phyloP scores from a whole-genome alignment of 2,329 filamentous ascomycete species.

The Cordyceps militaris region DNA sequence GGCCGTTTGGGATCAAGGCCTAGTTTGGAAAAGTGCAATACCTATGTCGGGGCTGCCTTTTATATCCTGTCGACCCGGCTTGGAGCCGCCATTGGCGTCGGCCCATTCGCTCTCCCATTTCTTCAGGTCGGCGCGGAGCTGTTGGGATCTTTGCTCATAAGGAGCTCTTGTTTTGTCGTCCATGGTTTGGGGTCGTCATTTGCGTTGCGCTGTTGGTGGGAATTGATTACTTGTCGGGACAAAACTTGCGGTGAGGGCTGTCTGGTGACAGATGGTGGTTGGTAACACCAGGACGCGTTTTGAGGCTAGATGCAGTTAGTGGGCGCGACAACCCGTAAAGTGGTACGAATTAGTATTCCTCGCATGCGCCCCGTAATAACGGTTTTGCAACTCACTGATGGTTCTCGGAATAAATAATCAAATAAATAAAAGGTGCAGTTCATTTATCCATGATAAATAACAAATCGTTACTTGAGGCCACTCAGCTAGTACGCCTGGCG shows the following conservation, averaged over 20 bases:
- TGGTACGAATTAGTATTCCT: background rate
- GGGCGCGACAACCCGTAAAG: slow-evolving; percentile 8
- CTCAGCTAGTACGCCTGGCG: too few relatives aligned
- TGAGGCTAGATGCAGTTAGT: slow-evolving; percentile 5
- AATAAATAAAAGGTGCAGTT: too few relatives aligned
- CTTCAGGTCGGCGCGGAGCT: slow-evolving; percentile 65
- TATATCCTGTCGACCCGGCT: slow-evolving; percentile 68
- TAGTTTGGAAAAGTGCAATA: slow-evolving; percentile 29
- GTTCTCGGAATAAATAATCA: too few relatives aligned
- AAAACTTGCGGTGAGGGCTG: background rate
- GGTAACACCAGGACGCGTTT: slow-evolving; percentile 1
- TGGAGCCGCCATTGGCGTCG: slow-evolving; percentile 54
- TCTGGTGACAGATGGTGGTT: background rate
- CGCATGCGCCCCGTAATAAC: background rate
- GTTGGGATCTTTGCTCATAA: slow-evolving; percentile 44
- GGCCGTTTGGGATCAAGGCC: too few relatives aligned
- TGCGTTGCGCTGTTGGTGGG: background rate
- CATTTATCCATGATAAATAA: too few relatives aligned
- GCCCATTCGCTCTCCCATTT: slow-evolving; percentile 66
- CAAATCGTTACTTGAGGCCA: too few relatives aligned
- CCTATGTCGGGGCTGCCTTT: slow-evolving; percentile 65
- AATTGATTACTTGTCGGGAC: background rate
- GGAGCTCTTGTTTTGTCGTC: slow-evolving; percentile 36
- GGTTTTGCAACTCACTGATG: too few relatives aligned
- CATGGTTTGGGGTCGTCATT: slow-evolving; percentile 29